These are phyloP conservation scores for Penicillium chermesinum DNA, from an alignment of 495 filamentous ascomycete genomes.

Conservation along the genomic window DNA sequence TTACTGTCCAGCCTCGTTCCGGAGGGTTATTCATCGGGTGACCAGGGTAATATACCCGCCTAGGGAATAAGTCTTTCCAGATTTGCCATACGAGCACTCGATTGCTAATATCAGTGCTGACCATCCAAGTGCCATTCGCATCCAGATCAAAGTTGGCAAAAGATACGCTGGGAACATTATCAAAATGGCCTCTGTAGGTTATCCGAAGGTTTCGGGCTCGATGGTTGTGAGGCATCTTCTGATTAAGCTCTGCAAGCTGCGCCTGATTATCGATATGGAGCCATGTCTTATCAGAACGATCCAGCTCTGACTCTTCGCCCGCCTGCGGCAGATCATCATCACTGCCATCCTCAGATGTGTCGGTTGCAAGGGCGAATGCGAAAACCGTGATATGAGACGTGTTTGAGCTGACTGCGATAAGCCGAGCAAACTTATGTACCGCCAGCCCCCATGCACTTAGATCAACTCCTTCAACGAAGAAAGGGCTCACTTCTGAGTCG, in stretches of 20 bases:
- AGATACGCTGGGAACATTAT: constrained; percentile 73
- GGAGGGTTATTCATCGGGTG: constrained; percentile 11
- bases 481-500: constrained; percentile 40
- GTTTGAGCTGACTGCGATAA: constrained; percentile 82
- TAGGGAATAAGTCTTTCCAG: constrained; percentile 40
- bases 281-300: constrained; percentile 34
- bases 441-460: constrained; percentile 86
- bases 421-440: constrained; percentile 67
- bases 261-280: constrained; percentile 22
- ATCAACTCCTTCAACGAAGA: constrained; percentile 71
- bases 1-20: constrained; percentile 43
- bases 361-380: constrained; percentile 59
- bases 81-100: constrained; percentile 62
- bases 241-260: constrained; percentile 25
- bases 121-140: constrained; percentile 60
- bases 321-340: constrained; percentile 16
- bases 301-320: constrained; percentile 19
- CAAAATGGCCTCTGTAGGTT: constrained; percentile 41
- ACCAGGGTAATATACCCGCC: constrained; percentile 27
- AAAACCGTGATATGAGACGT: constrained; percentile 61
- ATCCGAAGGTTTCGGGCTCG: constrained; percentile 37
- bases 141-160: constrained; percentile 65
- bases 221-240: constrained; percentile 28
- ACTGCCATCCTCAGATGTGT: constrained; percentile 7
- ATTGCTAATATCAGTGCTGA: constrained; percentile 70